Conservation (phyloP, 352 stramenopile species). For the Phytopythium oedochilum region DNA sequence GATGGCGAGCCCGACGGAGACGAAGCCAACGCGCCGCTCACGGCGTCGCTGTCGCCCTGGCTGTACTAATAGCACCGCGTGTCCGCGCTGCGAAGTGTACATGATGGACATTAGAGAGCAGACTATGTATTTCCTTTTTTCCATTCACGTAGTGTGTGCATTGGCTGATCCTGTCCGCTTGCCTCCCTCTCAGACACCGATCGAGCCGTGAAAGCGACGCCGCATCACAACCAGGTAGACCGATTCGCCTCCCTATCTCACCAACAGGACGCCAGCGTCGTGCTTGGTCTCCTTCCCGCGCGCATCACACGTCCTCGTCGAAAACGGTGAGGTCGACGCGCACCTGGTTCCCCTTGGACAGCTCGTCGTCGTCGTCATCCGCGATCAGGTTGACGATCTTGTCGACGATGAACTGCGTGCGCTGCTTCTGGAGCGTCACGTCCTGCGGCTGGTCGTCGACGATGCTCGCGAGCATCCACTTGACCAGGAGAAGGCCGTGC, state of each 20-base stretch:
- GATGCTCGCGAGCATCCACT: constrained; percentile 61
- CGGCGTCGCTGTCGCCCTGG: constrained; percentile 58
- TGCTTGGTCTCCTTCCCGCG: background rate
- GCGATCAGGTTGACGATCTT: constrained; percentile 75
- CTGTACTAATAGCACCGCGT: constrained; percentile 27
- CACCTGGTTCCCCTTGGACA: constrained; percentile 75
- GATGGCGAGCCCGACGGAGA: constrained; percentile 4
- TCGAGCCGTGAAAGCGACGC: background rate
- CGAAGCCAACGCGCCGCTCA: constrained; percentile 13
- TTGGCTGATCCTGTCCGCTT: background rate
- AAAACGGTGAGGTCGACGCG: constrained; percentile 77
- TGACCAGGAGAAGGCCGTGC: constrained; percentile 57
- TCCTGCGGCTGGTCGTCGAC: constrained; percentile 72
- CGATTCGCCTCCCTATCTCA: background rate
- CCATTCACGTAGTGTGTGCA: background rate
- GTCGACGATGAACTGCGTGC: constrained; percentile 59
- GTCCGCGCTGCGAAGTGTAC: background rate
- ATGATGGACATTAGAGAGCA: background rate
- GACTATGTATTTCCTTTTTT: background rate
- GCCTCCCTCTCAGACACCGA: background rate
- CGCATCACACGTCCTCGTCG: constrained; percentile 44
- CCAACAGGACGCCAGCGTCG: too few relatives aligned
- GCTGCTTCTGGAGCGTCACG: constrained; percentile 65
- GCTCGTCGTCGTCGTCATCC: constrained; percentile 61
- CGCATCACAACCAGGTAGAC: background rate